Conservation (phyloP, 1,284 basidiomycete species). For the Caloboletus firmus region DNA sequence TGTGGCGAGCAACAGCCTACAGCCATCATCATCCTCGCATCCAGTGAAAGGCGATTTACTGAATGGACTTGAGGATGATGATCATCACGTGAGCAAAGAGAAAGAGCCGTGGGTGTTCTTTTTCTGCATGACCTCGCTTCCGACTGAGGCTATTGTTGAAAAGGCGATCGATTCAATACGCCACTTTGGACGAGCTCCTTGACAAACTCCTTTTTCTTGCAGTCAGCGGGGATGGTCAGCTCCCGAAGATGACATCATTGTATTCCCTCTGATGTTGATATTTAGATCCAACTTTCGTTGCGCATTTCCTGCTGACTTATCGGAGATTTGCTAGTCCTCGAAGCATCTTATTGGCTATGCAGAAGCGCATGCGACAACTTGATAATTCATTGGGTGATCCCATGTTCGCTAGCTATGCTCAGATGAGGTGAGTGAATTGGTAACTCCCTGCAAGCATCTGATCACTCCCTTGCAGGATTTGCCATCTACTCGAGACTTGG, state of each 20-base stretch:
- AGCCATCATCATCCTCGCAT: constrained; percentile 20
- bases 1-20: constrained; percentile 21
- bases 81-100: constrained; percentile 32
- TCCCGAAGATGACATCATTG: not conserved
- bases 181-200: constrained; percentile 69
- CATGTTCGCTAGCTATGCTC: constrained; percentile 79
- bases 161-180: constrained; percentile 67
- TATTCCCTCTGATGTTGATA: constrained; percentile 12
- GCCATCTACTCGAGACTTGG: constrained; percentile 73
- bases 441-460: constrained; percentile 2
- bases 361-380: constrained; percentile 75
- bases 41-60: constrained; percentile 12
- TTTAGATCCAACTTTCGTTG: constrained; percentile 70
- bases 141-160: constrained; percentile 18
- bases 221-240: constrained; percentile 74
- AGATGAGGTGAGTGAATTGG: constrained; percentile 61
- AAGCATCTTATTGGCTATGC: constrained; percentile 76
- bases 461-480: constrained; percentile 52
- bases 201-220: constrained; percentile 75
- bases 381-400: constrained; percentile 72
- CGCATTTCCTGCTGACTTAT: constrained; percentile 77
- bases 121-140: not conserved
- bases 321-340: constrained; percentile 76
- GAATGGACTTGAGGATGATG: constrained; percentile 28
- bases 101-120: constrained; percentile 46